Evolutionary conservation across 192 early-diverging fungal genomes (phyloP), one percentile per base, ranked within the genome.

Genomic region (Linnemannia zychae): DNA sequence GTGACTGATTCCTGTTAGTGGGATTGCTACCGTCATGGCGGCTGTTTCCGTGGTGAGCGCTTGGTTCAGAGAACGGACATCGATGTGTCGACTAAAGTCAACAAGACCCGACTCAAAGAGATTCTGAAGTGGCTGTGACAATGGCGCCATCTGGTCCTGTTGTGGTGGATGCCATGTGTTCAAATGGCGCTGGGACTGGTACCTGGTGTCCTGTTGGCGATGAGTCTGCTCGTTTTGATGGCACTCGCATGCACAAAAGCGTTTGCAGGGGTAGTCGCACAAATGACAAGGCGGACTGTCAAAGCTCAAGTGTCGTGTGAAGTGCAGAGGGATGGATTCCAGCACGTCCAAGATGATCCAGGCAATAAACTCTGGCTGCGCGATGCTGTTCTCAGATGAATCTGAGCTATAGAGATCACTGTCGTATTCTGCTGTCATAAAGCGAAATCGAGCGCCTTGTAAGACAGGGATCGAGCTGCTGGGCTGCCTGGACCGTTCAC

Each of bases 311-410:
- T 81, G 79, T 17, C 52, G 79, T 11, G 75, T 53, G 22, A 68
- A 52, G 36, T 34, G 40, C 37, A 81, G 44, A 46, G 79, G 79
- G 24, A 81, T 60, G 9, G 33, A 48, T 12, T 18, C 40, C 24
- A 81, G 68, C 16, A 81, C 79, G 47, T 81, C 79, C 17, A 81
- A 68, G 12, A 81, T 75, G 36, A 76, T 75, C 79, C 79, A 81
- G 7, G 68, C 48, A 2, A 74, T 81, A 68, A 75, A 75, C 1
- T 75, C 53, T 37, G 75, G 33, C 0, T 75, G 67, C 31, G 28
- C 0, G 17, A 3, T 37, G 22, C 71, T 72, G 16, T 40, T 37
- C 34, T 76, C 79, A 15, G 53, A 44, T 38, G 67, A 53, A n/a
- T 71, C 53, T 31, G 71, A 63, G 28, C 63, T 68, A 13, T 74